These are phyloP conservation scores for Moniliella sp. DNA, from an alignment of 1,284 basidiomycete species.

Conservation along the genomic window DNA sequence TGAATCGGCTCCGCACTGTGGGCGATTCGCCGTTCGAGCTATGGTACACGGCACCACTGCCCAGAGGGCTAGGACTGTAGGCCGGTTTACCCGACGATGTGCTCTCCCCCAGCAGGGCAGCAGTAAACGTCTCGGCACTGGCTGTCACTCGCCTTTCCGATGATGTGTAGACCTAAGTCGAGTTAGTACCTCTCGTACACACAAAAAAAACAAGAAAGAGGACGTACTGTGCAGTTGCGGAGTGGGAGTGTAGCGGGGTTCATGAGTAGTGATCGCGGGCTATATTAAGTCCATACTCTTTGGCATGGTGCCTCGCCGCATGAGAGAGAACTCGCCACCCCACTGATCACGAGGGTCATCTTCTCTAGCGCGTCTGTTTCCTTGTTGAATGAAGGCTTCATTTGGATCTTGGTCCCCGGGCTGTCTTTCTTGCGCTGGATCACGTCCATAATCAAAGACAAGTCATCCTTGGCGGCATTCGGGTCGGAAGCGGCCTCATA, in stretches of 20 bases:
- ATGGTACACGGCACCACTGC: too few species aligned
- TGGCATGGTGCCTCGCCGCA: constrained; percentile 82
- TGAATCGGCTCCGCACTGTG: constrained; percentile 7
- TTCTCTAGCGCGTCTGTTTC: constrained; percentile 46
- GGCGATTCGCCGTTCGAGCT: too few species aligned
- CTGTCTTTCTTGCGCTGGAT: constrained; percentile 29
- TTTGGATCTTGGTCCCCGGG: constrained; percentile 29
- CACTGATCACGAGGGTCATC: constrained; percentile 62
- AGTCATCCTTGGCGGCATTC: constrained; percentile 51
- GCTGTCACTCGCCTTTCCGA: constrained; percentile 92
- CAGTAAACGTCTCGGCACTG: constrained; percentile 73
- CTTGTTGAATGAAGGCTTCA: constrained; percentile 14
- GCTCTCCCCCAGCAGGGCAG: constrained; percentile 21
- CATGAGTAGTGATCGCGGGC: constrained; percentile 25
- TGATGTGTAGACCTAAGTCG: constrained; percentile 82
- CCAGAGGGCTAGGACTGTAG: too few species aligned
- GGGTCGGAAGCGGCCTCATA: constrained; percentile 78
- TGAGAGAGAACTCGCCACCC: constrained; percentile 91
- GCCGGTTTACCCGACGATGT: too few species aligned
- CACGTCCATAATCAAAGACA: constrained; percentile 22
- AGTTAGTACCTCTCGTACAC: too few species aligned
- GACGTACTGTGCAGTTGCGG: too few species aligned
- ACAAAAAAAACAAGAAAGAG: too few species aligned
- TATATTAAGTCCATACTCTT: constrained; percentile 83
- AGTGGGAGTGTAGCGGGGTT: too few species aligned